Conservation (phyloP, 768 basidiomycete genomes). For the Boletellus ananiceps region DNA sequence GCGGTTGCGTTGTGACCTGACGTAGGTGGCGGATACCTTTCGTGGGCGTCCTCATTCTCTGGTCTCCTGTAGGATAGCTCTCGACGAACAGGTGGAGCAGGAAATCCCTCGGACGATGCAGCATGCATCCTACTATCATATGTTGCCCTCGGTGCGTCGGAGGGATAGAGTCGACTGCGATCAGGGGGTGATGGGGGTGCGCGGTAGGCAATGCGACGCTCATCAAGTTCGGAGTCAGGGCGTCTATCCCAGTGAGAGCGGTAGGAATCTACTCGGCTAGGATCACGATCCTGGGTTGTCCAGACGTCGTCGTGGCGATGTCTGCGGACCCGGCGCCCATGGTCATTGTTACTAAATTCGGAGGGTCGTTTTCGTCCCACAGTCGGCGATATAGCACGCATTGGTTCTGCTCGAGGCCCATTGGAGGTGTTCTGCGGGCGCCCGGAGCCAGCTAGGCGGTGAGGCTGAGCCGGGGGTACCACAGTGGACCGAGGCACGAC, state of each 20-base stretch:
- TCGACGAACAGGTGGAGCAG: neutral
- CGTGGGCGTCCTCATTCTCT: constrained; percentile 14
- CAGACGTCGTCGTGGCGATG: constrained; percentile 19
- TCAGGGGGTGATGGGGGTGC: constrained; percentile 5
- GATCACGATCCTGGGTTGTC: constrained; percentile 12
- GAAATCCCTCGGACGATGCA: neutral
- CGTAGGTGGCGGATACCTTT: constrained; percentile 5
- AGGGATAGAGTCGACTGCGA: constrained; percentile 1
- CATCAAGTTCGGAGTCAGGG: constrained; percentile 12
- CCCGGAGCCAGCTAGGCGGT: constrained; percentile 3
- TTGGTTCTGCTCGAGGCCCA: constrained; percentile 16
- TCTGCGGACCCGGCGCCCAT: constrained; percentile 19
- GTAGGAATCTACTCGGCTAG: constrained; percentile 2
- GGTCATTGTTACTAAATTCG: constrained; percentile 21
- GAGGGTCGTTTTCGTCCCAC: constrained; percentile 19
- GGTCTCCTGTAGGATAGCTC: constrained; percentile 11
- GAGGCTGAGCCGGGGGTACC: constrained; percentile 4
- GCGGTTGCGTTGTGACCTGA: neutral
- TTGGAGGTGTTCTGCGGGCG: constrained; percentile 3
- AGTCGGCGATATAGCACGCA: constrained; percentile 13
- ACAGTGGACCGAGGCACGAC: neutral
- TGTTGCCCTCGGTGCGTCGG: constrained; percentile 3
- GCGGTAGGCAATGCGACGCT: constrained; percentile 8
- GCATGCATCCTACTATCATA: constrained; percentile 7
- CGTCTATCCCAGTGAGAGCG: constrained; percentile 11